Evolutionary conservation across 495 filamentous ascomycete species (phyloP), one percentile per base, ranked within the genome.

Genomic region (Aspergillus asperescens): DNA sequence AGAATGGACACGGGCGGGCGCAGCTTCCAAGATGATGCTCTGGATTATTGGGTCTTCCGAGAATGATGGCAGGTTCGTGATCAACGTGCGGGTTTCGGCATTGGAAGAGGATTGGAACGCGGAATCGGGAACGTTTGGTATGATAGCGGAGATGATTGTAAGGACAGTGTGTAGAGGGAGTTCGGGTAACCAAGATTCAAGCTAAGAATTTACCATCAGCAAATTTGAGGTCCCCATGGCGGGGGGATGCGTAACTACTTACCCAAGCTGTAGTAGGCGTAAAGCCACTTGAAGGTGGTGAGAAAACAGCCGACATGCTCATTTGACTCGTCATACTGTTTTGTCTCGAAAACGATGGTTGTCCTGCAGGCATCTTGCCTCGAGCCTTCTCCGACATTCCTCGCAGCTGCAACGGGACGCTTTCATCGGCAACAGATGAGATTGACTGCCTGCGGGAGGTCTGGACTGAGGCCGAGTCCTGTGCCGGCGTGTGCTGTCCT

Each of bases 301-400:
- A 67, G 69, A 69, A 77, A 45, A 78, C 63, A 43, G 78, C 76
- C 46, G 81, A 76, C 61, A 88, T 76, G 66, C 84, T 86, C 46
- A 72, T 79, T 29, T 96, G 77, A 58, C 89, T 95, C 8, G 89
- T 88, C 41, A 84, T 90, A 67, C 89, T 95, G 61, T 91, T 93
- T 62, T 96, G 93, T 7, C 94, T 77, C 3, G 91, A 96, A 64
- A 98, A 96, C 13, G 80, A 80, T 8, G 79, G 77, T 32, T 88
- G 78, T 3, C 88, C 86, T 8, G 87, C 90, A n/a, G 94, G 94
- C 81, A 93, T 89, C 66, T 99, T 99, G 7, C 93, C 93, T 42
- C 93, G 76, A 22, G 93, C 94, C 63, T 97, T 99, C 67, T 99
- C 93, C 8, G 92, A 95, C 90, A 97, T 99, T 41, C 90, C 92